Conservation (phyloP, 2,329 filamentous ascomycete genomes). For the Talaromyces pinophilus region DNA sequence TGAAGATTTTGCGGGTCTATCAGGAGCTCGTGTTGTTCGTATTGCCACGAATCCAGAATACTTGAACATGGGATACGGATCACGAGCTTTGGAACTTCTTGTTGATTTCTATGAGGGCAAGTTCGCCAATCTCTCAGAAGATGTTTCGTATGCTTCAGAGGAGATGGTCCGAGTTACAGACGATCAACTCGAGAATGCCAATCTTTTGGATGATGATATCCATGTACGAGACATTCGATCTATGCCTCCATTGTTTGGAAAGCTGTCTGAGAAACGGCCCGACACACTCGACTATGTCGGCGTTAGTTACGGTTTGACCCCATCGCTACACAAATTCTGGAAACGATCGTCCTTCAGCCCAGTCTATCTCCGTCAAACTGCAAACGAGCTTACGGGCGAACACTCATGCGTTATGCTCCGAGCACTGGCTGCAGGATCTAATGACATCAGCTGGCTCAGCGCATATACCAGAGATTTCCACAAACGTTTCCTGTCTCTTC, state of each 20-base stretch:
- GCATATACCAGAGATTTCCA: conserved; percentile 94
- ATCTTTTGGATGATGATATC: conserved; percentile 81
- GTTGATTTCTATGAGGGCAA: conserved; percentile 94
- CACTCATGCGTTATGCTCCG: conserved; percentile 98
- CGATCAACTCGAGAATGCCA: conserved; percentile 72
- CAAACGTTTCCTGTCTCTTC: conserved; percentile 81
- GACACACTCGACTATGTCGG: conserved; percentile 86
- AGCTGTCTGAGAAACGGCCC: conserved; percentile 78
- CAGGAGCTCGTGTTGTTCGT: conserved; percentile 85
- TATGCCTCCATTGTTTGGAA: conserved; percentile 92
- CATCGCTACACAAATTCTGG: conserved; percentile 92
- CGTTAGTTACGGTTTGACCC: conserved; percentile 90
- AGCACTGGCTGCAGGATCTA: conserved; percentile 62
- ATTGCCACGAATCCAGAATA: conserved; percentile 98
- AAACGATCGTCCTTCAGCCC: conserved; percentile 83
- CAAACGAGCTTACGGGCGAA: conserved; percentile 94
- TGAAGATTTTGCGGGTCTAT: conserved; percentile 90
- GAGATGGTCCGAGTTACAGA: conserved; percentile 80
- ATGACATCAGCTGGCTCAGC: conserved; percentile 80
- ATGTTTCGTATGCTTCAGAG: conserved; percentile 54
- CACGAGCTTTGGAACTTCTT: conserved; percentile 81
- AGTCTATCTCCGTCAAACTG: conserved; percentile 90
- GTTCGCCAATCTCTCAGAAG: conserved; percentile 80
- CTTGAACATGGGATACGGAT: conserved; percentile 87
- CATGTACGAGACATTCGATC: conserved; percentile 84